These are phyloP conservation scores for Trichoderma semiorbis DNA, from an alignment of 2,329 filamentous ascomycete genomes.

Conservation along the genomic window DNA sequence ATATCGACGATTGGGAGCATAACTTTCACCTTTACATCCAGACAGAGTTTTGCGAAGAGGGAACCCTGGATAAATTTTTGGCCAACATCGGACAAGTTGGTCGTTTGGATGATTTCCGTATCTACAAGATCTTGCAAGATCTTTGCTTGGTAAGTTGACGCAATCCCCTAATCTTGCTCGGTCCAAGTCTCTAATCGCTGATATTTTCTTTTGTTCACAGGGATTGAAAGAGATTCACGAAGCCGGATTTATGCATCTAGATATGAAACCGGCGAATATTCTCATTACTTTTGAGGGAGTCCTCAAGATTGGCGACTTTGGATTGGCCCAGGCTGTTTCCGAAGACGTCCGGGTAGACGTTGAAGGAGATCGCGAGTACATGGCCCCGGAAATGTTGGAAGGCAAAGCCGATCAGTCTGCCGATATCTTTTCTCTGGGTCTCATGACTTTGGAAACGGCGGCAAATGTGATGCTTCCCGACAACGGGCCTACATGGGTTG, in stretches of 20 bases:
- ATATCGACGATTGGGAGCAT: slow-evolving; percentile 84
- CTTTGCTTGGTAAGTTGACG: slow-evolving; percentile 65
- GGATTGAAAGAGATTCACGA: slow-evolving; percentile 89
- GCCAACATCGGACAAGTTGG: slow-evolving; percentile 78
- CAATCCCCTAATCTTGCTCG: background rate
- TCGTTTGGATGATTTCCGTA: slow-evolving; percentile 91
- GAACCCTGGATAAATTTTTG: slow-evolving; percentile 83
- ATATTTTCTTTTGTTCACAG: slow-evolving; percentile 40
- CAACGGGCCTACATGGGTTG: slow-evolving; percentile 88
- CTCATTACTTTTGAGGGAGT: slow-evolving; percentile 77
- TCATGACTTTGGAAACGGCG: slow-evolving; percentile 92
- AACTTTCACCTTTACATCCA: slow-evolving; percentile 89
- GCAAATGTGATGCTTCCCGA: slow-evolving; percentile 92
- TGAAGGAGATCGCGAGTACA: slow-evolving; percentile 94
- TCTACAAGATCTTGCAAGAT: slow-evolving; percentile 96
- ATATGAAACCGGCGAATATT: slow-evolving; percentile 82
- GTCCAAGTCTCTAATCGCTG: slow-evolving; percentile 18
- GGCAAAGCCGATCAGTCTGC: slow-evolving; percentile 86
- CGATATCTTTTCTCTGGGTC: slow-evolving; percentile 88
- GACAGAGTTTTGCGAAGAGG: slow-evolving; percentile 94
- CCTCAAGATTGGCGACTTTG: slow-evolving; percentile 84
- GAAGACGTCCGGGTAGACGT: slow-evolving; percentile 74
- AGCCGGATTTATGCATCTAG: slow-evolving; percentile 78
- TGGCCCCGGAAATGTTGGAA: slow-evolving; percentile 86
- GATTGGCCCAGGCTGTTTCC: slow-evolving; percentile 75